Evolutionary conservation across 257 asterid species (phyloP).

Genomic region (Solanum gandarillasii): DNA sequence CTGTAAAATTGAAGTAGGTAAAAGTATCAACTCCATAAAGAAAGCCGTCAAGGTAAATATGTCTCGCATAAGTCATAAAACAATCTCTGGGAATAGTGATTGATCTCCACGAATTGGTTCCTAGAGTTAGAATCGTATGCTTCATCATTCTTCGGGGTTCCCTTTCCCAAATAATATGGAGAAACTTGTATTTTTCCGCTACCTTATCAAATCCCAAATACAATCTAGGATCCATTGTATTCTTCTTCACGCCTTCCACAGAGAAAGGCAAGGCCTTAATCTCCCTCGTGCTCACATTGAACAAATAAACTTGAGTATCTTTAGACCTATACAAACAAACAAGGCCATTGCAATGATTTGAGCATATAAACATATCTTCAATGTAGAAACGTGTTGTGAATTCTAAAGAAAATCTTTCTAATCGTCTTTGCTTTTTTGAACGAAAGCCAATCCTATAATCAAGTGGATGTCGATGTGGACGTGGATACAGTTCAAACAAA

Average conservation of each 20-base stretch:
- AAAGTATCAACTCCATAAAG: not conserved
- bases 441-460: no score
- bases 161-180: not conserved
- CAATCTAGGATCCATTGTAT: not conserved
- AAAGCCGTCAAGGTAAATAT: not conserved
- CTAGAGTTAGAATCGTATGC: not conserved
- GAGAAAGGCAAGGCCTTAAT: not conserved
- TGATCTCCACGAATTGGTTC: not conserved
- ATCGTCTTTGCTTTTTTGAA: not conserved
- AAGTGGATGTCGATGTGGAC: no score
- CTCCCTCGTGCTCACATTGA: not conserved
- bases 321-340: not conserved
- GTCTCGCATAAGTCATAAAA: not conserved
- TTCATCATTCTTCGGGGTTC: not conserved
- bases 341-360: not conserved
- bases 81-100: not conserved
- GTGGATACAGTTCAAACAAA: not conserved
- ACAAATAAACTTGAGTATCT: not conserved
- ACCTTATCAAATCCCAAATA: not conserved
- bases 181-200: not conserved
- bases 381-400: not conserved
- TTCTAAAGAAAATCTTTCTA: not conserved
- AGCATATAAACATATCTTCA: not conserved
- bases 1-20: not conserved
- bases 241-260: not conserved